These are phyloP conservation scores for Tolypocladium endophyticum DNA, from an alignment of 2,329 filamentous ascomycete genomes.

Conservation along the genomic window DNA sequence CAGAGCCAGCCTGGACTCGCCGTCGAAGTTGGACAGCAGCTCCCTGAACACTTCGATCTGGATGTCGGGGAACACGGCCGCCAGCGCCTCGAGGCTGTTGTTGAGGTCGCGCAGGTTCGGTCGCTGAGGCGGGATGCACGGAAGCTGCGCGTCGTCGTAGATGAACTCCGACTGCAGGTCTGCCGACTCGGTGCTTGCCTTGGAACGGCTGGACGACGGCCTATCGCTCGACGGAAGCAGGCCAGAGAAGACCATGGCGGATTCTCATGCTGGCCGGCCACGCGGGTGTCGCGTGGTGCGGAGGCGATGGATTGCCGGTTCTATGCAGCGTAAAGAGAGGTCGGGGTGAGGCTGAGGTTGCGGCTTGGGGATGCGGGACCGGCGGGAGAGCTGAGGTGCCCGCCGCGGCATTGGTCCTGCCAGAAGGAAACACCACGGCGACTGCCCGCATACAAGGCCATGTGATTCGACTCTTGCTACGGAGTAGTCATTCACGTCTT, in stretches of 20 bases:
- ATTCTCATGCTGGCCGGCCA: conserved; percentile 20
- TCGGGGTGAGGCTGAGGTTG: background rate
- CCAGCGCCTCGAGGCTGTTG: conserved; percentile 54
- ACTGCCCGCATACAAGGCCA: too few species aligned
- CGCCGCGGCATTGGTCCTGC: background rate
- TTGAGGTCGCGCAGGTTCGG: conserved; percentile 62
- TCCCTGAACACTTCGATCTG: conserved; percentile 75
- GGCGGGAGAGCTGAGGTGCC: background rate
- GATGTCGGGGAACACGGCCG: conserved; percentile 68
- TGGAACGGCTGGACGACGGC: conserved; percentile 19
- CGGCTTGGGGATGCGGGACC: background rate
- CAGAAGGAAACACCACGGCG: too few species aligned
- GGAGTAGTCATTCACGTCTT: too few species aligned
- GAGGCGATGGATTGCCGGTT: background rate
- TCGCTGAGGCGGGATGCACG: conserved; percentile 35
- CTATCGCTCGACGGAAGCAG: conserved; percentile 34
- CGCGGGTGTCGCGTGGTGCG: background rate
- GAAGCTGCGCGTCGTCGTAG: conserved; percentile 44
- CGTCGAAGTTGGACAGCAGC: conserved; percentile 64
- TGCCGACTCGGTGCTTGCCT: conserved; percentile 14
- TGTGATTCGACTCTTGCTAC: too few species aligned
- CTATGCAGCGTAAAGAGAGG: background rate
- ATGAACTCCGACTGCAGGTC: conserved; percentile 35
- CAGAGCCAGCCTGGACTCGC: conserved; percentile 65
- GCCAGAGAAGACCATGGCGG: conserved; percentile 38